Conservation (phyloP, 805 yeast species). For the Suhomyces sp. region DNA sequence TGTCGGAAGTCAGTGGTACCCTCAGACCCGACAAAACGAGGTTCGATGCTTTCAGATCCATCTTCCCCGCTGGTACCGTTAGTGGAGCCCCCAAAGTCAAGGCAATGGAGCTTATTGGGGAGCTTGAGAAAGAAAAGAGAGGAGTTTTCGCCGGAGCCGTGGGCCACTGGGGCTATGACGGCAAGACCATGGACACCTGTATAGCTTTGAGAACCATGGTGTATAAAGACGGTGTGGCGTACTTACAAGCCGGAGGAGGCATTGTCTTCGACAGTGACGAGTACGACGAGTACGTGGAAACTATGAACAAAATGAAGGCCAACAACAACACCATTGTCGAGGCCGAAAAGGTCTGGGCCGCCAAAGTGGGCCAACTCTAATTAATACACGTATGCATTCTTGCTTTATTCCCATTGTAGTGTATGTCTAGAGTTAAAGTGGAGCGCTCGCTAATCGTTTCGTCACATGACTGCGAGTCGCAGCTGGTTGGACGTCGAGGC, state of each 20-base stretch:
- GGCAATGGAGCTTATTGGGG: conserved; percentile 94
- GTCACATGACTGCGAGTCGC: conserved; percentile 1
- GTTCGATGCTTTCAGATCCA: conserved; percentile 95
- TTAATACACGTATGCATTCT: neutral
- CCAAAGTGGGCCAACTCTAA: conserved; percentile 29
- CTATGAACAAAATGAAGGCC: conserved; percentile 95
- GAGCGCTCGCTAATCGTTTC: neutral
- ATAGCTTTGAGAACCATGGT: conserved; percentile 98
- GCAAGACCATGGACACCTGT: conserved; percentile 94
- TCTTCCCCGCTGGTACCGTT: conserved; percentile 99
- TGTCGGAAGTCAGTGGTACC: conserved; percentile 91
- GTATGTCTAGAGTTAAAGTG: neutral
- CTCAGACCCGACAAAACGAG: conserved; percentile 79
- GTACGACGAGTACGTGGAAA: conserved; percentile 91
- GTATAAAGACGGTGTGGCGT: conserved; percentile 83
- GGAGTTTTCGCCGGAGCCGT: conserved; percentile 99
- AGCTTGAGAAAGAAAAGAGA: conserved; percentile 85
- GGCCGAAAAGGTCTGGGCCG: conserved; percentile 79
- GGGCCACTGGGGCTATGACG: conserved; percentile 96
- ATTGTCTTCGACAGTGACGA: conserved; percentile 95
- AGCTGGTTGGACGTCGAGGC: conserved; percentile 12
- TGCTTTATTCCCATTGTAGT: neutral
- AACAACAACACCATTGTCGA: conserved; percentile 87
- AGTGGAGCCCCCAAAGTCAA: conserved; percentile 97
- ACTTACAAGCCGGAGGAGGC: conserved; percentile 98